Percentiles rank a stretch among this genome's conserved stretches.
Evolutionary conservation across 805 yeast genomes (phyloP).

Genomic region (Debaryomyces tyrocola): DNA sequence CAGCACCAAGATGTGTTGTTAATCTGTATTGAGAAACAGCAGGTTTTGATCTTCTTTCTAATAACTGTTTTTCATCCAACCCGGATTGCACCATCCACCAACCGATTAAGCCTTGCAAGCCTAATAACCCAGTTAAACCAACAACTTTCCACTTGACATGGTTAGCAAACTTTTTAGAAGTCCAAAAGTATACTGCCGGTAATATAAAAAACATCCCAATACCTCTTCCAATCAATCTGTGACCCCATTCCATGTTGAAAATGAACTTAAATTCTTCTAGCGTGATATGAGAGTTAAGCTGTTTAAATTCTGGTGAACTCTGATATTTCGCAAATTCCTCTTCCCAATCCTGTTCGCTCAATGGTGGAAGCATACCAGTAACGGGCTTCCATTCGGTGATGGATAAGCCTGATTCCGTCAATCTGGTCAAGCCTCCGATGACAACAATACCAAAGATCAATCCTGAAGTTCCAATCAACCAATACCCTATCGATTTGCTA

Average conservation of each 20-base stretch:
- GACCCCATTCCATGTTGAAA: slow-evolving; percentile 97
- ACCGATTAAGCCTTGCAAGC: slow-evolving; percentile 93
- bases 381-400: slow-evolving; percentile 99
- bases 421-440: slow-evolving; percentile 92
- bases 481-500: slow-evolving; percentile 63
- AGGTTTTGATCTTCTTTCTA: slow-evolving; percentile 87
- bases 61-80: slow-evolving; percentile 73
- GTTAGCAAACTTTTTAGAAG: slow-evolving; percentile 60
- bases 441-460: slow-evolving; percentile 93
- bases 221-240: slow-evolving; percentile 86
- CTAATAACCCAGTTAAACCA: slow-evolving; percentile 75
- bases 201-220: slow-evolving; percentile 81
- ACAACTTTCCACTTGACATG: slow-evolving; percentile 67
- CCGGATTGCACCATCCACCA: slow-evolving; percentile 99
- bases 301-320: slow-evolving; percentile 87
- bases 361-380: slow-evolving; percentile 91
- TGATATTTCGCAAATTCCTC: slow-evolving; percentile 78
- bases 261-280: slow-evolving; percentile 93
- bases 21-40: slow-evolving; percentile 94
- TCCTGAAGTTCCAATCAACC: slow-evolving; percentile 85
- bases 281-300: slow-evolving; percentile 83
- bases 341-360: slow-evolving; percentile 79
- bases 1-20: slow-evolving; percentile 92
- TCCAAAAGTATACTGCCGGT: slow-evolving; percentile 84
- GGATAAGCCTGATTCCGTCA: slow-evolving; percentile 93